Base-by-base conservation (phyloP, 345 rosid genomes). In the Aethionema arabicum region DNA sequence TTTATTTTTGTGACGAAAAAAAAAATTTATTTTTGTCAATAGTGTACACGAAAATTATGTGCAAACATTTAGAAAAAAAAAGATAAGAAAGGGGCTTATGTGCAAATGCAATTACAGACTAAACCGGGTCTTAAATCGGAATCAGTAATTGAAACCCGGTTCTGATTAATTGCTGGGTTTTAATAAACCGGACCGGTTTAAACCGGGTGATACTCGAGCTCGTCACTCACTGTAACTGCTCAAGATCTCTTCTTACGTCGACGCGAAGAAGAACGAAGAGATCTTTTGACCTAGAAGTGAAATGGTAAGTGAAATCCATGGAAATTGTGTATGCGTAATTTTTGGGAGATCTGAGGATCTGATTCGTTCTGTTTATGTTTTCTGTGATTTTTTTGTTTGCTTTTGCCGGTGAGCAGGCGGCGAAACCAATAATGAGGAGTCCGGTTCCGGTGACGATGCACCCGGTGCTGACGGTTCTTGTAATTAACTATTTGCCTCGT, bases 361-460 rank as follows among this genome's bases (percentile, higher is more conserved):
- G 49, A 44, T 16, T 15, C 27, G 27, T 15, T 44, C 29, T 44
- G 27, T 21, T 1, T 44, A 13, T 44, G 49, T 44, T 44, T 44
- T 8, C 3, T 13, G 13, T 44, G 49, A 15, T 35, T 43, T 50
- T 8, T 46, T 6, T 50, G 8, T 50, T 50, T 46, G 58, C 6
- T 53, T 11, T 11, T 15, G 16, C 16, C 32, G 42, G 44, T 7
- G 60, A 33, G 32, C 13, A 39, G 62, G 63, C 49, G 49, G 45
- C 63, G 16, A 58, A 39, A 40, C 37, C 63, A 36, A 58, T 58
- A 13, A 9, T 37, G 13, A 58, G 36, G 13, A 58, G 36, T 58
- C 63, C 63, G 14, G 33, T 38, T 58, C 63, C 63, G 11, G 63
- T 15, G 5, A 44, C 12, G 50, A 36, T 38, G 63, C 40, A 58